Evolutionary conservation across 176 grass and related monocot species (phyloP).

Genomic region (bread wheat (Triticum aestivum)): DNA sequence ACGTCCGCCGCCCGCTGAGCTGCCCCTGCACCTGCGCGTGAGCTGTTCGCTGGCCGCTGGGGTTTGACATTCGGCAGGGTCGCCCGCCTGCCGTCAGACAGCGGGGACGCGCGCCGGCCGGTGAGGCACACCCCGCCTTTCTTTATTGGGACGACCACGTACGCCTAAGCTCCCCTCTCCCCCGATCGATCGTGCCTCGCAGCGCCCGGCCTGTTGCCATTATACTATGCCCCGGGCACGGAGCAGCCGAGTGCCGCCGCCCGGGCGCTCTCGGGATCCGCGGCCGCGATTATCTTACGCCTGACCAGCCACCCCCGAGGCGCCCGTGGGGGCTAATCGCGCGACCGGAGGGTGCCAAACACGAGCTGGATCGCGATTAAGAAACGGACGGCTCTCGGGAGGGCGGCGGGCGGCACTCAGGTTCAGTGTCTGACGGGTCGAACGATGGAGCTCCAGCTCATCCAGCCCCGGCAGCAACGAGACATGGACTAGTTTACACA

Average conservation of each 20-base stretch:
- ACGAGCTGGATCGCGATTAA: slow-evolving; percentile 4
- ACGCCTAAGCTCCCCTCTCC: background rate
- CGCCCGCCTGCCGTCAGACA: slow-evolving; percentile 13
- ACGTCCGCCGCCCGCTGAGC: slow-evolving; percentile 33
- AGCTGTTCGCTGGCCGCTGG: background rate
- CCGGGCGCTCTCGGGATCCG: slow-evolving; percentile 34
- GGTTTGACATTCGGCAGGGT: slow-evolving; percentile 29
- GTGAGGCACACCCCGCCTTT: slow-evolving; percentile 24
- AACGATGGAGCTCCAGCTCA: slow-evolving; percentile 34
- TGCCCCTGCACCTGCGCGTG: background rate
- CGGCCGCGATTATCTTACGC: slow-evolving; percentile 35
- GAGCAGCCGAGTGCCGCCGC: background rate
- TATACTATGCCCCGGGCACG: slow-evolving; percentile 23
- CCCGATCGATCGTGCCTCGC: background rate
- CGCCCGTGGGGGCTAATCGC: slow-evolving; percentile 25
- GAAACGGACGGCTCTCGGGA: background rate
- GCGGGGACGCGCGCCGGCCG: slow-evolving; percentile 34
- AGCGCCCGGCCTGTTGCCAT: background rate
- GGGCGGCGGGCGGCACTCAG: slow-evolving; percentile 19
- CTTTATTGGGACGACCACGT: slow-evolving; percentile 2
- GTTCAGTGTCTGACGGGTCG: slow-evolving; percentile 30
- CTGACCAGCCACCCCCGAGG: background rate
- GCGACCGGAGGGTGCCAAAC: background rate
- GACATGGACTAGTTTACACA: slow-evolving; percentile 10
- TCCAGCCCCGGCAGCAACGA: background rate